Percentiles rank a stretch among this genome's conserved stretches.
Conservation (phyloP, 1,284 basidiomycete species). For the Cutaneotrichosporon arboriforme region DNA sequence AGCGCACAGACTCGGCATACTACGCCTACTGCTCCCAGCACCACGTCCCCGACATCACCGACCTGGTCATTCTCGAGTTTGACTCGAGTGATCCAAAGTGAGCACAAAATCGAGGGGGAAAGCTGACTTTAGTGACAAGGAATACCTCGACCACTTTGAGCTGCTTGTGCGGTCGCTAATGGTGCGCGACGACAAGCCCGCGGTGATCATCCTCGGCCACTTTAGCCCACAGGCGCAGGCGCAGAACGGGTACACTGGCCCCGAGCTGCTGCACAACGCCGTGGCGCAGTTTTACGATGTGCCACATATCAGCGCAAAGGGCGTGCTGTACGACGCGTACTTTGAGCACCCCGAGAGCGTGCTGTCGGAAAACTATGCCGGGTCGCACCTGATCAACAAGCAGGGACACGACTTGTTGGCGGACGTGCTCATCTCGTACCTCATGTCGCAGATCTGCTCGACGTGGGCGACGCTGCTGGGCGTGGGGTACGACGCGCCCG, state of each 20-base stretch:
- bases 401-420: slow-evolving; percentile 75
- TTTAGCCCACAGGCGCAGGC: slow-evolving; percentile 77
- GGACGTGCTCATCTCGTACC: slow-evolving; percentile 78
- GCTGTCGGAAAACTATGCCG: slow-evolving; percentile 64
- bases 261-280: slow-evolving; percentile 76
- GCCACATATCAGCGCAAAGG: slow-evolving; percentile 78
- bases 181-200: slow-evolving; percentile 77
- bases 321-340: slow-evolving; percentile 73
- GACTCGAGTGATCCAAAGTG: slow-evolving; percentile 82
- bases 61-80: slow-evolving; percentile 87
- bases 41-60: slow-evolving; percentile 84
- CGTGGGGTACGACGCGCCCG: slow-evolving; percentile 55
- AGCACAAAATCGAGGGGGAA: slow-evolving; percentile 44
- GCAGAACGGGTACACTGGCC: slow-evolving; percentile 73
- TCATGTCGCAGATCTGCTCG: slow-evolving; percentile 77
- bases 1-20: slow-evolving; percentile 81
- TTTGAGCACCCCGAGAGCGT: slow-evolving; percentile 66
- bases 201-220: slow-evolving; percentile 83
- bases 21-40: slow-evolving; percentile 87
- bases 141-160: slow-evolving; percentile 77
- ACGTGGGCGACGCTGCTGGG: slow-evolving; percentile 74
- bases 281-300: slow-evolving; percentile 95
- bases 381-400: slow-evolving; percentile 73
- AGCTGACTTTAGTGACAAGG: slow-evolving; percentile 55
- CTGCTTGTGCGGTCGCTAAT: slow-evolving; percentile 83